phyloP scores from a whole-genome alignment of 495 filamentous ascomycete genomes.

The Penicillium turbatum region DNA sequence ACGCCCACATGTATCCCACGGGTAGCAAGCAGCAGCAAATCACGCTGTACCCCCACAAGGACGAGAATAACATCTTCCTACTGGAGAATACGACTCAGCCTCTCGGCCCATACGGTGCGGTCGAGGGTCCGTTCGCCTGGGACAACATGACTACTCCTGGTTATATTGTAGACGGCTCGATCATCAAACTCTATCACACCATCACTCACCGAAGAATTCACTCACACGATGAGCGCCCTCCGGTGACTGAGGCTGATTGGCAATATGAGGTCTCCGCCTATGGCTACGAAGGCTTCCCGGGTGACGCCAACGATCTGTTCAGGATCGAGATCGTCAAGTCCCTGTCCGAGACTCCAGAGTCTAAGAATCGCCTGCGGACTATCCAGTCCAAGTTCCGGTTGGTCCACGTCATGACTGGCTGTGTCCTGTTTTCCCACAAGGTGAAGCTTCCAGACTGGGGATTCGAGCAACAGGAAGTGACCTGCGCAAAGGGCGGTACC shows the following conservation, averaged over 20 bases:
- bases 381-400: conserved; percentile 96
- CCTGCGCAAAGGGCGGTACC: conserved; percentile 87
- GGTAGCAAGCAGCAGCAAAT: conserved; percentile 98
- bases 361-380: conserved; percentile 82
- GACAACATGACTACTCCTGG: conserved; percentile 59
- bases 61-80: conserved; percentile 94
- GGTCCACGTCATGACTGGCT: conserved; percentile 94
- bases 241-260: conserved; percentile 95
- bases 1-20: conserved; percentile 93
- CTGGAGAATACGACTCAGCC: conserved; percentile 96
- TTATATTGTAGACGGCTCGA: conserved; percentile 72
- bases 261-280: conserved; percentile 98
- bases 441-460: conserved; percentile 98
- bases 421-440: conserved; percentile 95
- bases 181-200: conserved; percentile 78
- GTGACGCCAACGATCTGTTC: conserved; percentile 95
- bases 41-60: conserved; percentile 97
- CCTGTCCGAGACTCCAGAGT: conserved; percentile 72
- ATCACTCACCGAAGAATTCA: conserved; percentile 84
- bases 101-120: conserved; percentile 67
- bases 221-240: conserved; percentile 96
- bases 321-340: conserved; percentile 90
- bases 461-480: conserved; percentile 96
- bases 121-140: conserved; percentile 80
- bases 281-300: conserved; percentile 93